Percentiles rank a stretch among this genome's conserved stretches.
Evolutionary conservation across 2,329 filamentous ascomycete genomes (phyloP).

Genomic region (Neobulgaria alba): DNA sequence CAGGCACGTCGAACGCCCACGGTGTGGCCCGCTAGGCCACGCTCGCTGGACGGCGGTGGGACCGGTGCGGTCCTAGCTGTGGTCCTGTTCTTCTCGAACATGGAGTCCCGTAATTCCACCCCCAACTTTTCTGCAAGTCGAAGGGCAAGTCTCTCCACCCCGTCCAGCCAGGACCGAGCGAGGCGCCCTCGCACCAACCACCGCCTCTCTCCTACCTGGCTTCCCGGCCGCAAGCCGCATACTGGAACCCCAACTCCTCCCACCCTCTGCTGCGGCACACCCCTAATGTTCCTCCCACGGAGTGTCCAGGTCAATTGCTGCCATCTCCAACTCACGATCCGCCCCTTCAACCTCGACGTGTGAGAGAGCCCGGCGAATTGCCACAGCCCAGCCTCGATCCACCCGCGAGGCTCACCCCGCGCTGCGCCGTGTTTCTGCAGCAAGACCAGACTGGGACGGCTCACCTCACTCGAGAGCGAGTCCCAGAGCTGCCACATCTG

Average conservation of each 20-base stretch:
- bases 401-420: conserved; percentile 10
- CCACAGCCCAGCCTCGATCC: conserved; percentile 1
- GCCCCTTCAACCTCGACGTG: neutral
- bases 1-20: neutral
- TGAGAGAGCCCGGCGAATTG: neutral
- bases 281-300: too few species aligned
- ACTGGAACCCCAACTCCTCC: neutral
- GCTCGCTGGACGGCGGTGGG: too few species aligned
- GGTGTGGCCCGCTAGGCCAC: neutral
- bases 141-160: conserved; percentile 7
- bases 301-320: neutral
- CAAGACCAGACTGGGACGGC: too few species aligned
- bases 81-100: too few species aligned
- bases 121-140: too few species aligned
- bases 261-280: neutral
- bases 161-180: too few species aligned
- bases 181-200: too few species aligned
- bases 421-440: conserved; percentile 7
- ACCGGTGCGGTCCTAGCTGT: too few species aligned
- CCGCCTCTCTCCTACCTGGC: too few species aligned
- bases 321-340: neutral
- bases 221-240: conserved; percentile 1
- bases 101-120: too few species aligned
- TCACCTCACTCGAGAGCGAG: neutral
- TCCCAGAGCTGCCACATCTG: conserved; percentile 3